phyloP scores from a whole-genome alignment of 1,284 basidiomycete genomes.

The Microstroma glucosiphilum region DNA sequence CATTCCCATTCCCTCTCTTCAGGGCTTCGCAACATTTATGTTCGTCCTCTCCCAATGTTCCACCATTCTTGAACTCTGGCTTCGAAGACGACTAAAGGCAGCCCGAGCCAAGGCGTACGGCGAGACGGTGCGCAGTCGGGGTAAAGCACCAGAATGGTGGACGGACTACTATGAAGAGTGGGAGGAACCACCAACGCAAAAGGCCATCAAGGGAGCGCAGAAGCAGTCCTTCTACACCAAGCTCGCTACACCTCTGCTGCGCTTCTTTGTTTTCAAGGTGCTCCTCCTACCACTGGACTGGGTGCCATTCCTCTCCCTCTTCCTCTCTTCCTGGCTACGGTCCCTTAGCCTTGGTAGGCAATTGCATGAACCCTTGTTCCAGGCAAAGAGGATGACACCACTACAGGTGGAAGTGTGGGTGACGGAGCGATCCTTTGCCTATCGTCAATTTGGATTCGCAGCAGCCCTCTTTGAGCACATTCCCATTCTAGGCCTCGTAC shows the following conservation, averaged over 20 bases:
- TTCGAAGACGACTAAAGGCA: slow-evolving; percentile 29
- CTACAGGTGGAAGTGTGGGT: slow-evolving; percentile 43
- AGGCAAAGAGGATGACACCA: slow-evolving; percentile 44
- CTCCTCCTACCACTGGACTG: slow-evolving; percentile 40
- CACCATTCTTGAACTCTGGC: slow-evolving; percentile 43
- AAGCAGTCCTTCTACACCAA: slow-evolving; percentile 35
- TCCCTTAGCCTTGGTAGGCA: slow-evolving; percentile 28
- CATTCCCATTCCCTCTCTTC: slow-evolving; percentile 29
- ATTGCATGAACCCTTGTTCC: slow-evolving; percentile 36
- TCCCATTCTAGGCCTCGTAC: slow-evolving; percentile 39
- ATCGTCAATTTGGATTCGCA: slow-evolving; percentile 40
- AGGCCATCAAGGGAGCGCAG: slow-evolving; percentile 32
- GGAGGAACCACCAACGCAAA: slow-evolving; percentile 34
- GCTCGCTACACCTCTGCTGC: slow-evolving; percentile 29
- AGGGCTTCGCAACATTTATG: slow-evolving; percentile 43
- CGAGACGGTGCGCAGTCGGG: slow-evolving; percentile 38
- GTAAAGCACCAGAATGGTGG: slow-evolving; percentile 46
- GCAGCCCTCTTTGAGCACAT: slow-evolving; percentile 42
- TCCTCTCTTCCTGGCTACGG: slow-evolving; percentile 25
- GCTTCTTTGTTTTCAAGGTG: slow-evolving; percentile 34
- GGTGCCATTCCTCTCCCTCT: slow-evolving; percentile 39
- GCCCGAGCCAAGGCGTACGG: slow-evolving; percentile 39
- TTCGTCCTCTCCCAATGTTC: slow-evolving; percentile 43
- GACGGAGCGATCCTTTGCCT: slow-evolving; percentile 39
- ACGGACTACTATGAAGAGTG: slow-evolving; percentile 46